Evolutionary conservation across 1,284 basidiomycete species (phyloP), one percentile per base, ranked within the genome.

Genomic region (Acaromyces ingoldii): DNA sequence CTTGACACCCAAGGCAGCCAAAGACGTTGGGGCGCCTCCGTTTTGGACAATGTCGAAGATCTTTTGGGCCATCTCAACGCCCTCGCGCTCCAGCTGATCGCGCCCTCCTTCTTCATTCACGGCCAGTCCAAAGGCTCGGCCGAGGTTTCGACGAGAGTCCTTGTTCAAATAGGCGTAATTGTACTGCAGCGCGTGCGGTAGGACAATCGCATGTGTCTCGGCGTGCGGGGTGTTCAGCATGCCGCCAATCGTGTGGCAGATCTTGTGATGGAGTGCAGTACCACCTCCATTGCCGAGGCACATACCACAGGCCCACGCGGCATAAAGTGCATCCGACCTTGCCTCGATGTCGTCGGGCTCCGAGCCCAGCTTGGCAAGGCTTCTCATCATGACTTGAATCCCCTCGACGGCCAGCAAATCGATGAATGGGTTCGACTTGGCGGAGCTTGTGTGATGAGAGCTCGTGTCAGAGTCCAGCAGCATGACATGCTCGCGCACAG

Each of bases 181-280:
- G 64, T 80, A 81, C 2, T 77, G 77, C 30, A 79, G 74, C 1
- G 77, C 76, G 56, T 80, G 78, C 0, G 80, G 79, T 34, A 81
- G 76, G 28, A 81, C 71, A 30, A 81, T 78, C 13, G 79, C 79
- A 57, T 81, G 80, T 2, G 79, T 80, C 55, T 80, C 79, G 11
- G 79, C 75, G 56, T 80, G 79, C 9, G 79, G 78, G 49, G 80
- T 77, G 54, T 76, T 75, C 58, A 80, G 79, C 13, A 76, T 76
- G 7, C 79, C 79, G 26, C 79, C 78, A 38, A 72, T 75, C n/a
- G 76, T 76, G 58, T 79, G 78, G 60, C 78, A 79, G n/a, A 80
- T 70, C 62, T 80, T 80, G 63, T 80, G 79, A 56, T 81, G 80
- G 10, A 81, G 59, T n/a, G 72, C 74, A 77, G 80, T 78, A 24